These are phyloP conservation scores for Arthroderma uncinatum DNA, from an alignment of 2,329 filamentous ascomycete genomes.

Conservation along the genomic window DNA sequence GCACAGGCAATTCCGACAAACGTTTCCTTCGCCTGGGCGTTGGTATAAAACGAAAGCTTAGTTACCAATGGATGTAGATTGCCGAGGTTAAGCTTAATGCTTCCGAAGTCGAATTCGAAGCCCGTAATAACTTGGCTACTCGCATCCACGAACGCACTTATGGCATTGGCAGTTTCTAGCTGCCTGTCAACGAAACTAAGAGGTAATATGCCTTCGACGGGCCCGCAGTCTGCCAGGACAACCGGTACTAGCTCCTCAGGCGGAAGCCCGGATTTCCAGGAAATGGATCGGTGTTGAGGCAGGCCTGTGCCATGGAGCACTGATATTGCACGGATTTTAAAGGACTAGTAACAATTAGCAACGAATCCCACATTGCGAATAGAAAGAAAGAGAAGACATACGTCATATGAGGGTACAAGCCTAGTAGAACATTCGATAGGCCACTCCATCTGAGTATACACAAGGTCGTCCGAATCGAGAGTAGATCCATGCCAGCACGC, in stretches of 20 bases:
- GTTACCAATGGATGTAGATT: background rate
- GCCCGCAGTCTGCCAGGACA: background rate
- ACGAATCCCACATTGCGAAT: background rate
- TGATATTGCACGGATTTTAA: constrained; percentile 5
- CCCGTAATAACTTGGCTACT: background rate
- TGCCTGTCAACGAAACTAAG: background rate
- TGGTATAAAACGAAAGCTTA: constrained; percentile 2
- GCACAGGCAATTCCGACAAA: background rate
- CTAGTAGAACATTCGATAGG: background rate
- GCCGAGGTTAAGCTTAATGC: background rate
- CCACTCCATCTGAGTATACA: constrained; percentile 5
- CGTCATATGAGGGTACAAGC: background rate
- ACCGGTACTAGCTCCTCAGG: background rate
- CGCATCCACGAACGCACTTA: constrained; percentile 3
- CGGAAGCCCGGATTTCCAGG: background rate
- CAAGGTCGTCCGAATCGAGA: background rate
- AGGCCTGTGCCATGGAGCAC: background rate
- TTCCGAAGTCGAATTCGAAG: background rate
- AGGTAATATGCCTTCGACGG: background rate
- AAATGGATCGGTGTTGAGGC: background rate
- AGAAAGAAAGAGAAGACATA: background rate
- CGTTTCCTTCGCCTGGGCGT: background rate
- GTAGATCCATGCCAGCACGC: background rate
- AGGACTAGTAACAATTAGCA: background rate
- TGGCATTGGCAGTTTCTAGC: background rate